phyloP scores from a whole-genome alignment of 1,284 basidiomycete genomes.

The Agaricales sp. region DNA sequence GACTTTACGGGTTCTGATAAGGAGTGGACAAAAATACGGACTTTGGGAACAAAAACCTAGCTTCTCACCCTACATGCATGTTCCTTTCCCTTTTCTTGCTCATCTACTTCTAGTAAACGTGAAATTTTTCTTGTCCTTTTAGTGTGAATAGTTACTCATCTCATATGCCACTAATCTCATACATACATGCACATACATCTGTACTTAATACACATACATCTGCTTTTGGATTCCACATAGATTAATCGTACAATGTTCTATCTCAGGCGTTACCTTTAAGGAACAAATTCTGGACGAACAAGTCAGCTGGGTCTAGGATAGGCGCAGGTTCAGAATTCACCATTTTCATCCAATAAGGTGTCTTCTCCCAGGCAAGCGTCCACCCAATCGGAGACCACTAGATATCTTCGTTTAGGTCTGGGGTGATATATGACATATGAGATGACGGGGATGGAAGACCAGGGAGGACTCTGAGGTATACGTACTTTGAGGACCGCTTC shows the following conservation, averaged over 20 bases:
- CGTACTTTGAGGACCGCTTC: slow-evolving; percentile 60
- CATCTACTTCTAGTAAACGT: not conserved
- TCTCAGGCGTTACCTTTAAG: not conserved
- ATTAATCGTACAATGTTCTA: not conserved
- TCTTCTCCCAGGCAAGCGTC: slow-evolving; percentile 69
- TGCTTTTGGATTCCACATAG: not conserved
- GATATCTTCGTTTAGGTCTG: slow-evolving; percentile 69
- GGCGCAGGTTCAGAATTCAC: slow-evolving; percentile 37
- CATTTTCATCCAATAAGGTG: slow-evolving; percentile 73
- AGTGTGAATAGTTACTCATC: not conserved
- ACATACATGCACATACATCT: not conserved
- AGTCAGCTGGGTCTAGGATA: too few relatives aligned
- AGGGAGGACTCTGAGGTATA: slow-evolving; percentile 2
- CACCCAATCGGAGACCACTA: slow-evolving; percentile 71
- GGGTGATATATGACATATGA: slow-evolving; percentile 3
- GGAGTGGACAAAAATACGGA: slow-evolving; percentile 36
- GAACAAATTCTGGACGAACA: not conserved
- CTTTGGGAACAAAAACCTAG: slow-evolving; percentile 15
- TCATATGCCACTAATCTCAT: not conserved
- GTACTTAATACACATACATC: not conserved
- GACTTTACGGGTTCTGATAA: slow-evolving; percentile 35
- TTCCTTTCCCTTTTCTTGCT: not conserved
- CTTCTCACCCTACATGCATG: not conserved
- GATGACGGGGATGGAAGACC: not conserved
- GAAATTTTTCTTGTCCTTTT: too few relatives aligned